Conservation (phyloP, 2,329 filamentous ascomycete species). For the Exutisphaerella laricina region DNA sequence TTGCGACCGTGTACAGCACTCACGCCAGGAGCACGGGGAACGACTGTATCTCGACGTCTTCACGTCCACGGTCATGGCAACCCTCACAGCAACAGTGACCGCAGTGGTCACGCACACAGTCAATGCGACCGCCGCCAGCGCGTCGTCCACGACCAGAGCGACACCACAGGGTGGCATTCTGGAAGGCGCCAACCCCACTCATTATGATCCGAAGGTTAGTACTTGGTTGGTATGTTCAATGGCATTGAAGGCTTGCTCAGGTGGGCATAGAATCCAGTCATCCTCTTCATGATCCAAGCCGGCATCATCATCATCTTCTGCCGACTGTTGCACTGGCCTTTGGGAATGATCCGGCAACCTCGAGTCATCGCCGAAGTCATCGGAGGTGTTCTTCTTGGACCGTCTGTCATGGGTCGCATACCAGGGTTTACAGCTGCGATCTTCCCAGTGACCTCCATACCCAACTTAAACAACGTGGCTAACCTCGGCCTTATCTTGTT, state of each 20-base stretch:
- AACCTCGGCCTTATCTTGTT: slow-evolving; percentile 81
- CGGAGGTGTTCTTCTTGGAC: slow-evolving; percentile 77
- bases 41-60: not conserved
- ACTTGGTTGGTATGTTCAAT: too few relatives aligned
- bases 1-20: not conserved
- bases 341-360: slow-evolving; percentile 71
- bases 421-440: slow-evolving; percentile 71
- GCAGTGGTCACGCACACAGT: slow-evolving; percentile 19
- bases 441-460: slow-evolving; percentile 70
- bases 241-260: too few relatives aligned
- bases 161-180: slow-evolving; percentile 63
- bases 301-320: slow-evolving; percentile 70
- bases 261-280: slow-evolving; percentile 60
- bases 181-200: slow-evolving; percentile 63
- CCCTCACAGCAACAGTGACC: slow-evolving; percentile 18
- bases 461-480: slow-evolving; percentile 68
- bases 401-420: slow-evolving; percentile 81
- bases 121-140: slow-evolving; percentile 14
- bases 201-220: slow-evolving; percentile 55
- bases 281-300: slow-evolving; percentile 70
- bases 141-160: slow-evolving; percentile 33
- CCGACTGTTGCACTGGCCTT: slow-evolving; percentile 67
- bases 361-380: slow-evolving; percentile 81
- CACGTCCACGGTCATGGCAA: slow-evolving; percentile 3
- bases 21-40: not conserved